Evolutionary conservation across 495 filamentous ascomycete species (phyloP), one percentile per base, ranked within the genome.

Genomic region (Daldinia childiae): DNA sequence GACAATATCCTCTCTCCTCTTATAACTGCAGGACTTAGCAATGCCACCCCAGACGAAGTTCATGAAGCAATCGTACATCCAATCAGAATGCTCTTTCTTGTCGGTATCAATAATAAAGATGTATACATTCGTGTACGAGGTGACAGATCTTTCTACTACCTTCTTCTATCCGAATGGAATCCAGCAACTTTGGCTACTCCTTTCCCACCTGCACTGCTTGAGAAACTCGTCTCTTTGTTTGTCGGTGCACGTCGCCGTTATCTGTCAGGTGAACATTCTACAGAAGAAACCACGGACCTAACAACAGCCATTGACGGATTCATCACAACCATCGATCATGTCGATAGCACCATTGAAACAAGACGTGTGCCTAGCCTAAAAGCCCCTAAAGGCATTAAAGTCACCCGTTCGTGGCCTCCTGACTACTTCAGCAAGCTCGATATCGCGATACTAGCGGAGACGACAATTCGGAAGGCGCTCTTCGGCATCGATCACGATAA

Each of bases 361-460:
- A 34, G 65, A 11, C 2, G 12, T 8, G 0, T 21, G 6, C 61
- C 14, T 17, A 14, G 41, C 48, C 39, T 73, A 1, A 58, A 26
- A 0, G 6, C 57, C 1, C 65, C 70, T 2, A 12, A 12, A 1
- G 30, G 3, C 4, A 19, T n/a, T 24, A 21, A 27, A 0, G 1
- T 4, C 2, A 8, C 1, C 29, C 15, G 17, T 7, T 0, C 38
- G 1, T 73, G 71, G 71, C 71, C 71, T 1, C 65, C 71, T 3
- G 14, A 27, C 1, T 41, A 62, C 24, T 69, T 73, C 32, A 43
- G 57, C 39, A 17, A 38, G 2, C 5, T 45, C 5, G 66, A 69
- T 21, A 12, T 66, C 21, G 71, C 71, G 15, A 67, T 73, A n/a
- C 36, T 73, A 24, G 71, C 7, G 6, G 56, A 69, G 34, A 24